Conservation (phyloP, 768 basidiomycete species). For the Russula griseocarnosa region DNA sequence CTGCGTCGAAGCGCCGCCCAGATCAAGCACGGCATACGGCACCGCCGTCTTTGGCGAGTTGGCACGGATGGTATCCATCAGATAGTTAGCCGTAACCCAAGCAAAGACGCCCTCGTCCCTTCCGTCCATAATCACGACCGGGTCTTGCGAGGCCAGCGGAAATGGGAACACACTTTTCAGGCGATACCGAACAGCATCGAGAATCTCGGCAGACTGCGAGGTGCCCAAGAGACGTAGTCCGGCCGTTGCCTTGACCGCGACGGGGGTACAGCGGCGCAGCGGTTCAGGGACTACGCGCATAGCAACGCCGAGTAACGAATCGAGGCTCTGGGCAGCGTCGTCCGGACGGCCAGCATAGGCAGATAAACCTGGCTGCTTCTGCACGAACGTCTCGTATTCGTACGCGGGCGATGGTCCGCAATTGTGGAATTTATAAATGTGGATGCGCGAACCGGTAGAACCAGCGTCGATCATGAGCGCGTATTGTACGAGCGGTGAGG, state of each 20-base stretch:
- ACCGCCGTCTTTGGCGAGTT: slow-evolving; percentile 43
- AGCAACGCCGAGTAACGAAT: slow-evolving; percentile 78
- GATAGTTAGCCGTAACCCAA: slow-evolving; percentile 97
- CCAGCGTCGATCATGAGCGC: slow-evolving; percentile 98
- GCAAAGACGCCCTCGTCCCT: slow-evolving; percentile 97
- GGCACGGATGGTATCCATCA: slow-evolving; percentile 67
- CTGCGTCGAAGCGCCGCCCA: slow-evolving; percentile 96
- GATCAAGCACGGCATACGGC: slow-evolving; percentile 88
- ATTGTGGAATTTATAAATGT: slow-evolving; percentile 98
- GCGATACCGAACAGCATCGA: slow-evolving; percentile 64
- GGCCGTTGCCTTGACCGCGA: slow-evolving; percentile 92
- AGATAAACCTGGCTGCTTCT: slow-evolving; percentile 77
- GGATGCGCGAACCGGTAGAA: slow-evolving; percentile 94
- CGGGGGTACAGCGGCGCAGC: slow-evolving; percentile 69
- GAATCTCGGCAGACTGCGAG: slow-evolving; percentile 60
- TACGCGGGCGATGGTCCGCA: slow-evolving; percentile 69
- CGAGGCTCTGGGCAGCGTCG: slow-evolving; percentile 74
- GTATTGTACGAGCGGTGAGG: slow-evolving; percentile 72
- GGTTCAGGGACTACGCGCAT: slow-evolving; percentile 65
- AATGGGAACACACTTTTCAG: slow-evolving; percentile 66
- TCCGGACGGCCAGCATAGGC: slow-evolving; percentile 52
- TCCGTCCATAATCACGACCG: slow-evolving; percentile 90
- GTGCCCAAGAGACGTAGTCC: slow-evolving; percentile 72
- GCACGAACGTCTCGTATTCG: slow-evolving; percentile 92
- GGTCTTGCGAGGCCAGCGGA: slow-evolving; percentile 51